These are phyloP conservation scores for Pythium phragmiticola DNA, from an alignment of 352 stramenopile genomes.

Conservation along the genomic window DNA sequence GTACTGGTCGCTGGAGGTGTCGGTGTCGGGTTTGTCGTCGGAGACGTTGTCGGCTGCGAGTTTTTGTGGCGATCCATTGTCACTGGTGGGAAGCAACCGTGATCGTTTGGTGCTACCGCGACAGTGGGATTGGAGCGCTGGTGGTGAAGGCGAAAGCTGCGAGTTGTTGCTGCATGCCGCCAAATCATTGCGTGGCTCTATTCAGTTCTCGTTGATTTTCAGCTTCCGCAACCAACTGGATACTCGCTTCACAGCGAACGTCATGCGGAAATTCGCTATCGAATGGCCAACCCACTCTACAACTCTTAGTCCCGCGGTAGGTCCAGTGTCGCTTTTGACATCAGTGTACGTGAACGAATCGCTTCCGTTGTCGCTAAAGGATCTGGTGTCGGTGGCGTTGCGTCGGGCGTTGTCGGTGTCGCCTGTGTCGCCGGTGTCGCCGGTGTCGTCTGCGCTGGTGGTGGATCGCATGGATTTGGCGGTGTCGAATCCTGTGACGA, in stretches of 20 bases:
- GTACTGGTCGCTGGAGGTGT: constrained; percentile 49
- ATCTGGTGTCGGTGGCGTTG: neutral
- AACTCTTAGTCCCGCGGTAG: neutral
- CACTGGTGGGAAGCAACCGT: neutral
- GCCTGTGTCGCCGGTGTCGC: neutral
- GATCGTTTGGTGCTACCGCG: neutral
- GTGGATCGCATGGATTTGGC: constrained; percentile 15
- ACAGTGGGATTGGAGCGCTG: neutral
- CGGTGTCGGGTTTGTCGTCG: neutral
- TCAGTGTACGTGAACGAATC: constrained; percentile 13
- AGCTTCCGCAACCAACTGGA: neutral
- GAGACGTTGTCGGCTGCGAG: neutral
- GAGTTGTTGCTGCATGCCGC: neutral
- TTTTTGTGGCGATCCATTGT: neutral
- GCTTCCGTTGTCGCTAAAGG: constrained; percentile 3
- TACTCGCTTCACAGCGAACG: neutral
- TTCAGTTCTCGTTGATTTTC: neutral
- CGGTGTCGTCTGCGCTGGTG: constrained; percentile 2
- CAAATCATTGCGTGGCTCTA: neutral
- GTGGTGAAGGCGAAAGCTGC: neutral
- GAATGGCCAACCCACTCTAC: neutral
- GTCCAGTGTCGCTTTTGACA: neutral
- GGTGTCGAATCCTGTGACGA: constrained; percentile 4
- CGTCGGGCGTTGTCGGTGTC: constrained; percentile 1
- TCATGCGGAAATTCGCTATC: neutral